Percentiles rank a stretch among this genome's conserved stretches.
These are phyloP conservation scores for Neospermospora avenae DNA, from an alignment of 2,329 filamentous ascomycete species.

Conservation along the genomic window DNA sequence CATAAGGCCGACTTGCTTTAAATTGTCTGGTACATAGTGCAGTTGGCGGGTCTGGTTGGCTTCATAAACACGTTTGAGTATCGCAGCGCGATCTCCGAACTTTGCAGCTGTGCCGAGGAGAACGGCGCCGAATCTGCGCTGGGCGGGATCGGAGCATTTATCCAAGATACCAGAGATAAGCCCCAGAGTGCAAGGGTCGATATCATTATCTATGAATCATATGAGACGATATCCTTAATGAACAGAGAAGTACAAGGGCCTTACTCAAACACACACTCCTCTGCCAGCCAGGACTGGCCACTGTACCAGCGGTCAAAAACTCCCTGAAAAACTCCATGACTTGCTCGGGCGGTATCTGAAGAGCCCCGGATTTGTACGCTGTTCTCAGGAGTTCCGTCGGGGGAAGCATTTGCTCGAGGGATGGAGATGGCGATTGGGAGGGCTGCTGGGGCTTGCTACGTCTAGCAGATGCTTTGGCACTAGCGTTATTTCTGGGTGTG, in stretches of 20 bases:
- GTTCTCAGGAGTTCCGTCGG: conserved; percentile 23
- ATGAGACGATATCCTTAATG: neutral
- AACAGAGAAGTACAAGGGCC: neutral
- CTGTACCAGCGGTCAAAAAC: conserved; percentile 12
- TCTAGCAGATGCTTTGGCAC: too few relatives aligned
- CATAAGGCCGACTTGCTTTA: conserved; percentile 24
- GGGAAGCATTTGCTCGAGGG: conserved; percentile 23
- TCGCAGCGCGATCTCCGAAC: conserved; percentile 31
- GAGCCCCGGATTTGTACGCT: conserved; percentile 25
- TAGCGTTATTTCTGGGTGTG: too few relatives aligned
- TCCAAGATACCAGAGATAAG: conserved; percentile 28
- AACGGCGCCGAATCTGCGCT: conserved; percentile 24
- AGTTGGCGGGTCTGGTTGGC: conserved; percentile 16
- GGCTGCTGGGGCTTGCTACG: too few relatives aligned
- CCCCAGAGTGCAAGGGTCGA: conserved; percentile 24
- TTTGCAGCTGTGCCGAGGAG: conserved; percentile 28
- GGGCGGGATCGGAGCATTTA: conserved; percentile 16
- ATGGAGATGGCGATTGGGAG: neutral
- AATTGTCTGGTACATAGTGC: conserved; percentile 8
- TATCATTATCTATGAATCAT: conserved; percentile 21
- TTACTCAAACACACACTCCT: conserved; percentile 25
- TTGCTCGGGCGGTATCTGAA: conserved; percentile 24
- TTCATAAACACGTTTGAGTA: conserved; percentile 23
- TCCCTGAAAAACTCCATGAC: conserved; percentile 27
- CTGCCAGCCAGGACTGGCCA: conserved; percentile 17